phyloP scores from a whole-genome alignment of 768 basidiomycete species.

The Neoboletus magnificus region DNA sequence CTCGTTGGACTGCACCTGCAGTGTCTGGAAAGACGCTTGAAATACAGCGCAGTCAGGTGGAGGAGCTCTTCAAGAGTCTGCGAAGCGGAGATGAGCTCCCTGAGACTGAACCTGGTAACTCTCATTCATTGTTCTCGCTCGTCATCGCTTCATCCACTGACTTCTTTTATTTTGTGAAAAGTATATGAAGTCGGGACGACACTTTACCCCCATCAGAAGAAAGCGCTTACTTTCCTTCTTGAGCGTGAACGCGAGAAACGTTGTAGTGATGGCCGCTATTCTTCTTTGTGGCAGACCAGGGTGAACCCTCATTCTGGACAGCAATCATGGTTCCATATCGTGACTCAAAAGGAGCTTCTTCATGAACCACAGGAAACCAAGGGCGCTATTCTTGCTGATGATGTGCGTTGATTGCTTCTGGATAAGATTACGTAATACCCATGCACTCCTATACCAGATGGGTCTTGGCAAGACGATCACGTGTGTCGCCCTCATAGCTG shows the following conservation, averaged over 20 bases:
- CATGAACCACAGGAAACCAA: conserved; percentile 70
- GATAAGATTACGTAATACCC: conserved; percentile 12
- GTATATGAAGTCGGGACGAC: conserved; percentile 74
- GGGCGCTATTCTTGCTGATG: conserved; percentile 93
- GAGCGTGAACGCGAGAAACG: conserved; percentile 76
- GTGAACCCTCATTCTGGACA: conserved; percentile 44
- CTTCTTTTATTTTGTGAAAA: conserved; percentile 30
- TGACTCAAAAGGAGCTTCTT: conserved; percentile 75
- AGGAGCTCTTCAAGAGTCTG: conserved; percentile 88
- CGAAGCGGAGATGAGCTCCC: conserved; percentile 82
- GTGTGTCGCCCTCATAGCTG: conserved; percentile 88
- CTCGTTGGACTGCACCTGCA: conserved; percentile 56
- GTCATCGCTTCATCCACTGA: conserved; percentile 11
- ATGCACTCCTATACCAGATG: conserved; percentile 57
- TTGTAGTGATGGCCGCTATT: conserved; percentile 55
- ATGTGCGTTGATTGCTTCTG: conserved; percentile 55
- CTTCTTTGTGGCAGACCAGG: conserved; percentile 69
- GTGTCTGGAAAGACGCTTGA: conserved; percentile 78
- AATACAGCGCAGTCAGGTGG: conserved; percentile 89
- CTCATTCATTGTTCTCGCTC: conserved; percentile 14
- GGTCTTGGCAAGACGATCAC: conserved; percentile 97
- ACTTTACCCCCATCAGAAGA: conserved; percentile 97
- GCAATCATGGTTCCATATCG: conserved; percentile 74
- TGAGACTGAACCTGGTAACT: conserved; percentile 83
- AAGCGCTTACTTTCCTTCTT: conserved; percentile 91